phyloP scores from a whole-genome alignment of 2,329 filamentous ascomycete genomes.

The Cordyceps cicadae region DNA sequence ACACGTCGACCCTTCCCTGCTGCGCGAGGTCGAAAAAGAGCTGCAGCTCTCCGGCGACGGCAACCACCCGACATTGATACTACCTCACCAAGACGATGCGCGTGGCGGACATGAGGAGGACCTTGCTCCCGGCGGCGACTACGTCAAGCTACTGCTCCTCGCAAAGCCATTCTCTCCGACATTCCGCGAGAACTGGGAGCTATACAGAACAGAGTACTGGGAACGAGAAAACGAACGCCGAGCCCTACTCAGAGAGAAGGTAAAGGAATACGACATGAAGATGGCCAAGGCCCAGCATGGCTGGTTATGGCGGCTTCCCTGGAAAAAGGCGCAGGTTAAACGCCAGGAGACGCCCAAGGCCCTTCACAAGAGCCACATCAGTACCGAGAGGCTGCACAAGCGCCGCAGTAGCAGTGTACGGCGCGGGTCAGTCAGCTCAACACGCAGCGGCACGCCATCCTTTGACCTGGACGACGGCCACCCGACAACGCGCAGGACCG shows the following conservation, averaged over 20 bases:
- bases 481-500: slow-evolving; percentile 33
- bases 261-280: slow-evolving; percentile 60
- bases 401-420: slow-evolving; percentile 45
- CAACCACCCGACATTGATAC: slow-evolving; percentile 35
- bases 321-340: slow-evolving; percentile 34
- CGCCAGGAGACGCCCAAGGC: slow-evolving; percentile 31
- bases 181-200: slow-evolving; percentile 94
- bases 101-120: slow-evolving; percentile 75
- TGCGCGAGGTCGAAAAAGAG: slow-evolving; percentile 53
- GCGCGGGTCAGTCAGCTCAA: slow-evolving; percentile 43
- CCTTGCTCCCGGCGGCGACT: slow-evolving; percentile 79
- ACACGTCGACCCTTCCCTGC: slow-evolving; percentile 58
- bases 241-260: slow-evolving; percentile 58
- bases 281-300: slow-evolving; percentile 60
- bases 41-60: slow-evolving; percentile 37
- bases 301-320: slow-evolving; percentile 83
- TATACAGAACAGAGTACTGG: slow-evolving; percentile 93
- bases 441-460: slow-evolving; percentile 41
- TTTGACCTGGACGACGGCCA: slow-evolving; percentile 38
- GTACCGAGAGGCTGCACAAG: slow-evolving; percentile 38
- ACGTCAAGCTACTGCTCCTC: slow-evolving; percentile 80
- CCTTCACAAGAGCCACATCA: slow-evolving; percentile 29
- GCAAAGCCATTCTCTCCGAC: slow-evolving; percentile 92
- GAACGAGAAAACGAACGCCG: slow-evolving; percentile 90
- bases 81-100: slow-evolving; percentile 49